These are phyloP conservation scores for Fusarium floridanum DNA, from an alignment of 2,329 filamentous ascomycete species.

Conservation along the genomic window DNA sequence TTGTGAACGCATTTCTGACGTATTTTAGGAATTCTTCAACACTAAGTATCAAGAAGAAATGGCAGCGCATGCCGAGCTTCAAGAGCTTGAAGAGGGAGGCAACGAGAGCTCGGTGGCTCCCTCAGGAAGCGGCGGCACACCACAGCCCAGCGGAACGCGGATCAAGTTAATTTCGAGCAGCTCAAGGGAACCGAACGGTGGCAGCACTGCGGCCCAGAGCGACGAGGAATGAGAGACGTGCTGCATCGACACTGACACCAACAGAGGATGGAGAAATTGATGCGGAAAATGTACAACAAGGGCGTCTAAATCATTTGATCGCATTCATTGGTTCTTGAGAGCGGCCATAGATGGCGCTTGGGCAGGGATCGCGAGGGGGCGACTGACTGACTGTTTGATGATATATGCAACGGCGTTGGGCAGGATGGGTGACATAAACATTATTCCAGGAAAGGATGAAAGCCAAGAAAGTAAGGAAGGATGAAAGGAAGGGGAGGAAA, in stretches of 20 bases:
- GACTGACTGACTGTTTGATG: constrained; percentile 49
- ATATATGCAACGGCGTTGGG: constrained; percentile 50
- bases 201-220: constrained; percentile 60
- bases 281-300: constrained; percentile 8
- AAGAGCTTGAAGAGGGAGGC: constrained; percentile 65
- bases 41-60: constrained; percentile 66
- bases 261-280: constrained; percentile 11
- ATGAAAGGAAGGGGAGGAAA: constrained; percentile 19
- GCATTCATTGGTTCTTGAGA: constrained; percentile 10
- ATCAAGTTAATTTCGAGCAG: constrained; percentile 76
- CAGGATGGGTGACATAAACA: constrained; percentile 44
- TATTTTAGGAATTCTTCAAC: constrained; percentile 67
- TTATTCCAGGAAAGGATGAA: constrained; percentile 44
- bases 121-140: constrained; percentile 73
- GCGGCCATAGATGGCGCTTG: constrained; percentile 26
- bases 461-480: constrained; percentile 21
- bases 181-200: constrained; percentile 55
- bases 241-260: constrained; percentile 5
- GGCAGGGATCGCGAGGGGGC: constrained; percentile 31
- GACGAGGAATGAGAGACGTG: constrained; percentile 62
- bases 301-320: neutral
- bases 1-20: constrained; percentile 50
- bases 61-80: constrained; percentile 66
- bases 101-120: constrained; percentile 59
- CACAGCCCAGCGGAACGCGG: constrained; percentile 71